A percentile compares a stretch with the other conserved stretches of the same genome.
phyloP scores from a whole-genome alignment of 1,284 basidiomycete species.

The Ganoderma sinense region DNA sequence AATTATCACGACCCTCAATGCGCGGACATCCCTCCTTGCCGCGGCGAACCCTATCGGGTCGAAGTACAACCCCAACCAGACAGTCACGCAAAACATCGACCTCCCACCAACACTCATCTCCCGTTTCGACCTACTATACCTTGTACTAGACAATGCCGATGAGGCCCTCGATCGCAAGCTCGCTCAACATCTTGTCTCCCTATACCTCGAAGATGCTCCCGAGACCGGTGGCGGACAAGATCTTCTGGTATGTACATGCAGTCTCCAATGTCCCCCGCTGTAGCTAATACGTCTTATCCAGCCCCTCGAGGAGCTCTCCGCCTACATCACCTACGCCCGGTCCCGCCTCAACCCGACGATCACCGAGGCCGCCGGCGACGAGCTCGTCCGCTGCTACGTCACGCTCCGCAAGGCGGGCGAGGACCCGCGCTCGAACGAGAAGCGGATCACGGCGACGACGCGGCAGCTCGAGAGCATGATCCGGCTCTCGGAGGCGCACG shows the following conservation, averaged over 20 bases:
- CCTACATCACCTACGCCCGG: constrained; percentile 95
- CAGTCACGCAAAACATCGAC: constrained; percentile 90
- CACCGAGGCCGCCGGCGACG: constrained; percentile 85
- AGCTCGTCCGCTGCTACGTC: constrained; percentile 91
- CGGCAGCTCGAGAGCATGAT: constrained; percentile 98
- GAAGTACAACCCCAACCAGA: constrained; percentile 91
- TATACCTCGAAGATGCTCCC: constrained; percentile 94
- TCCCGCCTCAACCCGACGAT: constrained; percentile 91
- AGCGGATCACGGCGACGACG: constrained; percentile 97
- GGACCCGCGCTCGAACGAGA: constrained; percentile 88
- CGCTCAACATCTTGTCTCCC: constrained; percentile 91
- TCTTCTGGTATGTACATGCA: constrained; percentile 70
- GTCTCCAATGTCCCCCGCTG: background rate
- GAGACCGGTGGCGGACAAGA: constrained; percentile 69
- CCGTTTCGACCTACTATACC: constrained; percentile 97
- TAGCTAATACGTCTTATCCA: constrained; percentile 40
- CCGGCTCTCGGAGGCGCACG: constrained; percentile 96
- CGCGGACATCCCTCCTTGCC: constrained; percentile 95
- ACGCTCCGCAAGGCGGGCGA: constrained; percentile 93
- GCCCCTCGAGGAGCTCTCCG: constrained; percentile 90
- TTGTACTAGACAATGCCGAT: constrained; percentile 95
- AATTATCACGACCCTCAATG: constrained; percentile 98
- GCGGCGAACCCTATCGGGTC: constrained; percentile 98
- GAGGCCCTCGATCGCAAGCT: constrained; percentile 89
- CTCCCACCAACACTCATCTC: constrained; percentile 98